A percentile compares a stretch with the other conserved stretches of the same genome.
phyloP scores from a whole-genome alignment of 225 moss, liverwort and hornwort genomes.

The Climacium dendroides region DNA sequence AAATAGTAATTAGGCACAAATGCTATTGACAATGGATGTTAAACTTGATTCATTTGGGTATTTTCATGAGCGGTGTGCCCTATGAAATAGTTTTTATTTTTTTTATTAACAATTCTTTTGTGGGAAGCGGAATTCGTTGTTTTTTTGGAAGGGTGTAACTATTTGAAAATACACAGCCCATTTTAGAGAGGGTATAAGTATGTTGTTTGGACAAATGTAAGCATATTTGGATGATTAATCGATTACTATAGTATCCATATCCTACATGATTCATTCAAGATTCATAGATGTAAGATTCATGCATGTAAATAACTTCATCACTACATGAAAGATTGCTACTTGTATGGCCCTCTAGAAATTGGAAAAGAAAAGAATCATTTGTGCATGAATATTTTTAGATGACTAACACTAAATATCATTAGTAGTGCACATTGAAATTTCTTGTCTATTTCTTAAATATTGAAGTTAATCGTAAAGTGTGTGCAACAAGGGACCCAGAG shows the following conservation, averaged over 20 bases:
- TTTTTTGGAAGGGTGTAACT: neutral
- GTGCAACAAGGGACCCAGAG: no score
- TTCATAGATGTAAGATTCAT: no score
- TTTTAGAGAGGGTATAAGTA: neutral
- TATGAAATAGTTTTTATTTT: neutral
- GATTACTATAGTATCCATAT: neutral
- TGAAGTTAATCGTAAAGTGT: no score
- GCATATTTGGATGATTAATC: neutral
- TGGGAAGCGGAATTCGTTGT: accelerated
- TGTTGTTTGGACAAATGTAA: neutral
- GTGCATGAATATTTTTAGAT: neutral
- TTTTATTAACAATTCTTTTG: neutral
- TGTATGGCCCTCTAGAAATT: neutral
- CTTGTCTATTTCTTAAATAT: neutral
- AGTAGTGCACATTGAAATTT: neutral
- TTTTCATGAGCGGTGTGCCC: neutral
- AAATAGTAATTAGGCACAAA: neutral
- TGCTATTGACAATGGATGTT: neutral
- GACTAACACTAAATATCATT: neutral
- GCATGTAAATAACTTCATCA: neutral
- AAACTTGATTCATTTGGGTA: neutral
- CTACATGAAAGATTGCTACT: neutral
- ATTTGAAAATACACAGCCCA: neutral
- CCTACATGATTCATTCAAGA: no score
- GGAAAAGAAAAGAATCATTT: neutral